A percentile compares a stretch with the other conserved stretches of the same genome.
Conservation (phyloP, 768 basidiomycete genomes). For the Lactarius psammicola region DNA sequence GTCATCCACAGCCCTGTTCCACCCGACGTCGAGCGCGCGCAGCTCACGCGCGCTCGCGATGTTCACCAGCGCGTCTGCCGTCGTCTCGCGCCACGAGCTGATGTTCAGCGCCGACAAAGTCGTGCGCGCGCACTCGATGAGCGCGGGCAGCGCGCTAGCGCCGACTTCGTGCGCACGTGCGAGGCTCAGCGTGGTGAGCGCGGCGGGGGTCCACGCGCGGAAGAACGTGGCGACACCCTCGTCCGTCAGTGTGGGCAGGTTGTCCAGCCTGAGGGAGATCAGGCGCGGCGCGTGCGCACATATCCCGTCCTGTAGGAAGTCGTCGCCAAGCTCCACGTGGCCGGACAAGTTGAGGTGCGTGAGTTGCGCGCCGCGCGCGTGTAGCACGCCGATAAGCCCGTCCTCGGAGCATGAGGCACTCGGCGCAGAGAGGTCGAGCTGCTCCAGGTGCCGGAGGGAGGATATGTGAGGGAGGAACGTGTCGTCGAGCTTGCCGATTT, state of each 20-base stretch:
- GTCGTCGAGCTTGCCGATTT: slow-evolving; percentile 71
- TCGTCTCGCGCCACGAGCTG: slow-evolving; percentile 71
- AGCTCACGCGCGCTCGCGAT: slow-evolving; percentile 43
- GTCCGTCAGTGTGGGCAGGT: slow-evolving; percentile 65
- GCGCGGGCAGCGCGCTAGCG: slow-evolving; percentile 39
- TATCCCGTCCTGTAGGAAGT: slow-evolving; percentile 60
- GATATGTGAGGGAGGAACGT: slow-evolving; percentile 56
- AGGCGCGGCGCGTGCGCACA: slow-evolving; percentile 48
- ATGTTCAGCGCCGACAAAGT: slow-evolving; percentile 62
- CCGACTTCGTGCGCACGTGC: slow-evolving; percentile 24
- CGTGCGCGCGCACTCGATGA: slow-evolving; percentile 65
- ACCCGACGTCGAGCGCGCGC: slow-evolving; percentile 72
- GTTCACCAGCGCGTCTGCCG: slow-evolving; percentile 46
- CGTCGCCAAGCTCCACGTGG: slow-evolving; percentile 60
- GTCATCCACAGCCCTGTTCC: slow-evolving; percentile 81
- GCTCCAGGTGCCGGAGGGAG: slow-evolving; percentile 46
- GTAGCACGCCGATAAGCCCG: slow-evolving; percentile 55
- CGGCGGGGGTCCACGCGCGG: slow-evolving; percentile 42
- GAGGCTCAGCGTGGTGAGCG: slow-evolving; percentile 39
- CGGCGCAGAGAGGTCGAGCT: slow-evolving; percentile 71
- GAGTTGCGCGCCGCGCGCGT: slow-evolving; percentile 52
- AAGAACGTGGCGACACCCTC: slow-evolving; percentile 71
- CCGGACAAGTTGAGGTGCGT: slow-evolving; percentile 68
- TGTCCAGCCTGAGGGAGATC: slow-evolving; percentile 51
- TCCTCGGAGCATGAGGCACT: slow-evolving; percentile 52